Conservation (phyloP, 176 grass and related monocot genomes). For the Microstegium vimineum region DNA sequence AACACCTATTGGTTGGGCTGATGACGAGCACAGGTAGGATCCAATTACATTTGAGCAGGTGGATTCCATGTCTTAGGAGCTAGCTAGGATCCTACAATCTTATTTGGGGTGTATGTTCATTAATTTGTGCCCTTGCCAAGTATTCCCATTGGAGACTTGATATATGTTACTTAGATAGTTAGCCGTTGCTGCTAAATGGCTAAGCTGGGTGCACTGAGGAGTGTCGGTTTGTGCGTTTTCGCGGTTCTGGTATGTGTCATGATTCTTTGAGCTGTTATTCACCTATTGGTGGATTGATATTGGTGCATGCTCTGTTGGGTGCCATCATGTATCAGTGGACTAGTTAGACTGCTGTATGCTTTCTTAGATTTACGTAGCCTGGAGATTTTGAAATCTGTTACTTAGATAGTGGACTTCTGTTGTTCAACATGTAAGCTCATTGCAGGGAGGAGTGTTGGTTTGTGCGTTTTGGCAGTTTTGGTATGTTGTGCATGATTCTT, state of each 20-base stretch:
- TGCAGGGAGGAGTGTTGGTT: background rate
- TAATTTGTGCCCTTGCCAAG: background rate
- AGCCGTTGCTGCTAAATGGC: background rate
- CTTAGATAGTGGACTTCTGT: background rate
- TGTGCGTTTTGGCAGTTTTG: background rate
- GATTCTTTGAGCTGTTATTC: background rate
- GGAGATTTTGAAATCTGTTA: background rate
- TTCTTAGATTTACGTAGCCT: background rate
- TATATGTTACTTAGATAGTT: slow-evolving; percentile 17
- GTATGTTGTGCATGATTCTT: background rate
- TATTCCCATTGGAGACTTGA: background rate
- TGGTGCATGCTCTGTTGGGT: background rate
- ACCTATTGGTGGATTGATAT: background rate
- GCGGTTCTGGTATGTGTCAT: background rate
- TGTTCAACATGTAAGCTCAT: background rate
- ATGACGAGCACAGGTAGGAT: slow-evolving; percentile 37
- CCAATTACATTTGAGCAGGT: background rate
- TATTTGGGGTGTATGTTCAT: background rate
- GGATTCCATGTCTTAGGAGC: slow-evolving; percentile 6
- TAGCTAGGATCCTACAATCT: background rate
- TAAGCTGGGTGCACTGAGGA: background rate
- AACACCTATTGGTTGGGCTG: slow-evolving; percentile 9
- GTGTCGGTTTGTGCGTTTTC: background rate
- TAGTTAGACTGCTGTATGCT: background rate
- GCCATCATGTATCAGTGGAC: background rate